These are phyloP conservation scores for Macrophomina phaseolina DNA, from an alignment of 2,329 filamentous ascomycete genomes.

Conservation along the genomic window DNA sequence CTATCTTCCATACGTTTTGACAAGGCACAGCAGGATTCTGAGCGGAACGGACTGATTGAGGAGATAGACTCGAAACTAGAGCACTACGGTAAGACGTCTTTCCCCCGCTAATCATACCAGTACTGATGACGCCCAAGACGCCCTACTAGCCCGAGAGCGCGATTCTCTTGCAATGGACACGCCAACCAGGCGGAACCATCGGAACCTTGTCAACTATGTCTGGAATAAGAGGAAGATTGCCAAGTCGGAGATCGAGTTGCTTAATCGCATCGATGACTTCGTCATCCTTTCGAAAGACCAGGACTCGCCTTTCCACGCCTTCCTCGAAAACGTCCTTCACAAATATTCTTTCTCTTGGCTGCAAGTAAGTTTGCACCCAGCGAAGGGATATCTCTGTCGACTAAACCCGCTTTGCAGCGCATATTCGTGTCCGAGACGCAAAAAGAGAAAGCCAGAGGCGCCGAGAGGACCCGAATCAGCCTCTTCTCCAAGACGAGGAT, in stretches of 20 bases:
- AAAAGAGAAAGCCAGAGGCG: neutral
- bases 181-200: neutral
- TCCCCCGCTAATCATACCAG: too few species aligned
- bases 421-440: neutral
- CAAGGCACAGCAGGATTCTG: neutral
- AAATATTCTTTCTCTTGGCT: neutral
- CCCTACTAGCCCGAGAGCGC: neutral
- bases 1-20: neutral
- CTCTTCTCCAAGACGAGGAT: neutral
- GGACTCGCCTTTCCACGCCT: constrained; percentile 24
- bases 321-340: neutral
- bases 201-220: constrained; percentile 20
- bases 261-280: constrained; percentile 29
- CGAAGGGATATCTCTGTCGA: neutral
- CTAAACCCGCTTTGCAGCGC: neutral
- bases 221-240: constrained; percentile 28
- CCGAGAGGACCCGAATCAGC: neutral
- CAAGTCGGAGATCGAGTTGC: constrained; percentile 10
- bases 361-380: neutral
- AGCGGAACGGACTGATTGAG: neutral
- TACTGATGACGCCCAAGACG: neutral
- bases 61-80: neutral
- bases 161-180: neutral
- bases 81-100: neutral
- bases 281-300: constrained; percentile 21